Evolutionary conservation across 331 rosid species (phyloP), one percentile per base, ranked within the genome.

Genomic region (Arachis monticola): DNA sequence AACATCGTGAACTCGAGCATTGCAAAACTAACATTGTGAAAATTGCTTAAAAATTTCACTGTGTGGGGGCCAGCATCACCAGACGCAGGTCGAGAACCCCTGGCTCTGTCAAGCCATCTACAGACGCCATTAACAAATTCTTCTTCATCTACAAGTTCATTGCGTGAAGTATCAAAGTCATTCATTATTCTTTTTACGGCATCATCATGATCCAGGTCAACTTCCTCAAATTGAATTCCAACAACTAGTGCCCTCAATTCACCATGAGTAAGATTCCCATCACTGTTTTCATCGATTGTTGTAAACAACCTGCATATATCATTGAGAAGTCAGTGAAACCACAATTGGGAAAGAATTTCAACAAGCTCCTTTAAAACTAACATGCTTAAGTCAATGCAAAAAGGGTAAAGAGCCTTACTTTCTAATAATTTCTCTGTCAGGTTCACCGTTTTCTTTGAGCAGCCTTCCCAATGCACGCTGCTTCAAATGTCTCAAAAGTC

Each of bases 191-290:
- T 85, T 2, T 41, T 64, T 32, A 85, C 88, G 13, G 97, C 97
- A 10, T 87, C 96, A 6, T 89, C 67, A 3, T 58, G 73, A 61
- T 89, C 88, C 48, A 95, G 83, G 85, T 87, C 91, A 47, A 95
- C 47, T 77, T 80, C 87, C 30, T 86, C 91, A 67, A 90, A 92
- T 5, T 64, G 52, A 76, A 95, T 92, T 77, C 99, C 99, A 38
- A 95, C 72, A 4, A 95, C 68, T 58, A 95, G 81, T 7, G 99
- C 98, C 79, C 35, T 86, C 74, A 92, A 67, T 88, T 95, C 99
- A 75, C 83, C 4, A 5, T 27, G 9, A 44, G 97, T 89, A 81
- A 95, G 92, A 8, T 0, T 0, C 0, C 44, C 58, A 77, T 95
- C 88, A 0, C 6, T 0, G 40, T 92, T 70, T 71, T 0, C 58